Evolutionary conservation across 495 filamentous ascomycete genomes (phyloP), one percentile per base, ranked within the genome.

Genomic region (Penicillium parvum): DNA sequence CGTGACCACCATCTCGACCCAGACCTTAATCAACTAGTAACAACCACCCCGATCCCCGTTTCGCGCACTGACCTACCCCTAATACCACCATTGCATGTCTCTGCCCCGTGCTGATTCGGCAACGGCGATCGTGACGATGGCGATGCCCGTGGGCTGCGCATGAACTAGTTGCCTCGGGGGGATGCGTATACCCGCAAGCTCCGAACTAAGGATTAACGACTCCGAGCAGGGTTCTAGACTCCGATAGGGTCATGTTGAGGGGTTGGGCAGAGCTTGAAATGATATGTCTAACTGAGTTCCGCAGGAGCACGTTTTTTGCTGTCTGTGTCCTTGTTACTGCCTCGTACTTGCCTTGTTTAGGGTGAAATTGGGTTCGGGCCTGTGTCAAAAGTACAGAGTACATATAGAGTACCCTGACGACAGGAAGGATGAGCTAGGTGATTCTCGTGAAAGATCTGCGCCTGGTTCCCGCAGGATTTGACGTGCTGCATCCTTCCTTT

Each of bases 231-330:
- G 16, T 16, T 18, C 12, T 7, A 21, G n/a, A 25, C 33, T 59
- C 57, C 50, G 57, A 60, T 60, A 60, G 53, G 57, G 9, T 37
- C 14, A 35, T 10, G 12, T 33, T n/a, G 7, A 34, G 10, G 32
- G 37, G 25, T 27, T 36, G 39, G 20, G 39, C 34, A 12, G 29
- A 45, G 37, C 22, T 29, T 26, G 37, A 48, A 40, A 44, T 49
- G 50, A 48, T 40, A 37, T 40, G 45, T 53, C 50, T 33, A 53
- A 20, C 40, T 7, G n/a, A n/a, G n/a, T n/a, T n/a, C n/a, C 23
- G 21, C 20, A 47, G 32, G 30, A 28, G 37, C 39, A 30, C 39
- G 22, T 52, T 38, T 45, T 36, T 39, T 43, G 37, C 43, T 39
- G 40, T 42, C 36, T 45, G 34, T 40, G 21, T 45, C 23, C 27